Evolutionary conservation across 768 basidiomycete genomes (phyloP).

Genomic region (Leccinellum rugosiceps): DNA sequence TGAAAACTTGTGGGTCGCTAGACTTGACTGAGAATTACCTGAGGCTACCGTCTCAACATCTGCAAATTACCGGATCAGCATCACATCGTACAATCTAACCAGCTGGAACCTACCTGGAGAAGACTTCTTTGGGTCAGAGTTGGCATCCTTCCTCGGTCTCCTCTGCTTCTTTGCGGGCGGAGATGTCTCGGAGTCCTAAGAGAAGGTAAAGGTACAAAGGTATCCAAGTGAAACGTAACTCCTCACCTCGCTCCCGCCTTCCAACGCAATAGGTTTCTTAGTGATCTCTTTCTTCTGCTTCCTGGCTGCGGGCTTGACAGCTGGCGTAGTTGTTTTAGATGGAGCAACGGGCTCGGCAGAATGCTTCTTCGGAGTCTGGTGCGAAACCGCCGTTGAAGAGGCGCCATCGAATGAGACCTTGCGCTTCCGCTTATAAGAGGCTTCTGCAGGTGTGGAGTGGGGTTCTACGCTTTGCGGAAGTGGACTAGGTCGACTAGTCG

Average conservation of each 20-base stretch:
- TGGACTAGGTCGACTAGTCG: neutral
- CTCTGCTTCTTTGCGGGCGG: neutral
- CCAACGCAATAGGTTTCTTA: conserved; percentile 1
- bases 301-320: conserved; percentile 14
- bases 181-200: neutral
- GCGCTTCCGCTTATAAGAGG: conserved; percentile 24
- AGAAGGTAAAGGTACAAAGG: neutral
- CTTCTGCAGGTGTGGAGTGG: neutral
- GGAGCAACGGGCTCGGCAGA: neutral
- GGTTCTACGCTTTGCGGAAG: neutral
- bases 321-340: neutral
- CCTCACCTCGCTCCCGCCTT: conserved; percentile 14
- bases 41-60: conserved; percentile 9
- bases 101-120: conserved; percentile 12
- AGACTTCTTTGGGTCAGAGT: neutral
- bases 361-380: neutral
- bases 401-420: conserved; percentile 15
- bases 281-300: conserved; percentile 8
- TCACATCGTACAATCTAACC: neutral
- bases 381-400: neutral
- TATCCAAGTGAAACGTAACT: neutral
- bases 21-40: neutral
- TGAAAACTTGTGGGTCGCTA: neutral
- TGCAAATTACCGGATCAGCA: neutral
- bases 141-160: conserved; percentile 8